Conservation (phyloP, 2,329 filamentous ascomycete genomes). For the Fusarium succisae region DNA sequence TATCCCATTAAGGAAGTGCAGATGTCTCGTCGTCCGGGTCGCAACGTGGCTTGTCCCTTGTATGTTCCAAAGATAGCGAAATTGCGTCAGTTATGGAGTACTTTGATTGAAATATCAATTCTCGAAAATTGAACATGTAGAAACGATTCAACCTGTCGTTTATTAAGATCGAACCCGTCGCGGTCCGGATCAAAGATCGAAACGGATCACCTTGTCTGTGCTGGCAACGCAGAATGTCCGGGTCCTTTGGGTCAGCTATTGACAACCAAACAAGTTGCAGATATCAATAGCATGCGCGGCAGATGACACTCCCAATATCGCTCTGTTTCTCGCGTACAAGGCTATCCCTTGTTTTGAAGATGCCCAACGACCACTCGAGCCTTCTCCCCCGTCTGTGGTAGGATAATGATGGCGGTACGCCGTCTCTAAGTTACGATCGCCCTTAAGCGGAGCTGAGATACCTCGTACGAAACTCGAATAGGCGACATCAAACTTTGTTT, state of each 20-base stretch:
- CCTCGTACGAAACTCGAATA: slow-evolving; percentile 24
- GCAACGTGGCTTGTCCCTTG: slow-evolving; percentile 37
- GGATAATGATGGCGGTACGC: slow-evolving; percentile 31
- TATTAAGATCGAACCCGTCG: slow-evolving; percentile 39
- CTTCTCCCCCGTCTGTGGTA: slow-evolving; percentile 22
- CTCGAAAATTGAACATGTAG: slow-evolving; percentile 23
- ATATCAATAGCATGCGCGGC: slow-evolving; percentile 25
- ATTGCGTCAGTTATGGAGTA: slow-evolving; percentile 35
- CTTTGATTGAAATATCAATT: slow-evolving; percentile 27
- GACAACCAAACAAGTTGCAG: slow-evolving; percentile 23
- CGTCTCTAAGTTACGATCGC: slow-evolving; percentile 41
- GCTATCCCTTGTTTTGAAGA: slow-evolving; percentile 42
- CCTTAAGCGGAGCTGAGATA: slow-evolving; percentile 26
- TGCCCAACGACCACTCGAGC: slow-evolving; percentile 38
- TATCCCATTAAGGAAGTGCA: slow-evolving; percentile 38
- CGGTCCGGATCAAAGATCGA: slow-evolving; percentile 18
- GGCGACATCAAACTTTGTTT: slow-evolving; percentile 24
- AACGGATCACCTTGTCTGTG: slow-evolving; percentile 31
- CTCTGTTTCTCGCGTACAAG: slow-evolving; percentile 38
- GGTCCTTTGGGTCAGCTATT: slow-evolving; percentile 8
- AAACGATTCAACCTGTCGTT: slow-evolving; percentile 34
- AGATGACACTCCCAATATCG: slow-evolving; percentile 27
- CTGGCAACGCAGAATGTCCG: slow-evolving; percentile 10
- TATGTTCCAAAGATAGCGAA: slow-evolving; percentile 29
- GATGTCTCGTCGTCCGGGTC: slow-evolving; percentile 22